Conservation (phyloP, 2,329 filamentous ascomycete genomes). For the Paraconiothyrium sp. region DNA sequence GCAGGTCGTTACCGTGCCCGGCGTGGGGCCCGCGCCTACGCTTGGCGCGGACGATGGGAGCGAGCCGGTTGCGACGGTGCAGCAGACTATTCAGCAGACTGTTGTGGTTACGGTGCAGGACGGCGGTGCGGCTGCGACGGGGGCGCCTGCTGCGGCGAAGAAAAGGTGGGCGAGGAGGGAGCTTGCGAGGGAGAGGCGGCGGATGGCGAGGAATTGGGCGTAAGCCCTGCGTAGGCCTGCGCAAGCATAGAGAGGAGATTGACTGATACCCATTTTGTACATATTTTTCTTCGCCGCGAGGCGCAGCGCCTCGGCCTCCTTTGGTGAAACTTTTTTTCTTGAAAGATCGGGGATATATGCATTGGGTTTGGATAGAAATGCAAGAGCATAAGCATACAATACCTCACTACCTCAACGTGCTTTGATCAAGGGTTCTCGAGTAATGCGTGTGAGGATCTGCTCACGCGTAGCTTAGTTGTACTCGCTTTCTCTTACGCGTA, state of each 20-base stretch:
- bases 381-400: too few species aligned
- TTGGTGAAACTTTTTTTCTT: too few species aligned
- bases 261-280: slow-evolving; percentile 13
- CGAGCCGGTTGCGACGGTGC: slow-evolving; percentile 5
- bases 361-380: too few species aligned
- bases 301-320: too few species aligned
- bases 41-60: neutral
- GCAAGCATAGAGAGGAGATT: neutral
- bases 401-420: too few species aligned
- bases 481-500: too few species aligned
- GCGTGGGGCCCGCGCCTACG: slow-evolving; percentile 1
- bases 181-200: slow-evolving; percentile 4
- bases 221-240: neutral
- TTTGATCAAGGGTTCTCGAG: too few species aligned
- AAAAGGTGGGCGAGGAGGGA: slow-evolving; percentile 14
- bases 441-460: too few species aligned
- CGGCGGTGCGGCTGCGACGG: neutral
- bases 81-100: slow-evolving; percentile 3
- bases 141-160: neutral
- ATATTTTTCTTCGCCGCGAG: neutral
- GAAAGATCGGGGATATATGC: too few species aligned
- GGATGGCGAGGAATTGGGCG: slow-evolving; percentile 4
- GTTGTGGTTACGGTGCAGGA: slow-evolving; percentile 6
- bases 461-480: too few species aligned
- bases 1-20: slow-evolving; percentile 1